phyloP scores from a whole-genome alignment of 2,329 filamentous ascomycete species.

The Cladobotryum mycophilum region DNA sequence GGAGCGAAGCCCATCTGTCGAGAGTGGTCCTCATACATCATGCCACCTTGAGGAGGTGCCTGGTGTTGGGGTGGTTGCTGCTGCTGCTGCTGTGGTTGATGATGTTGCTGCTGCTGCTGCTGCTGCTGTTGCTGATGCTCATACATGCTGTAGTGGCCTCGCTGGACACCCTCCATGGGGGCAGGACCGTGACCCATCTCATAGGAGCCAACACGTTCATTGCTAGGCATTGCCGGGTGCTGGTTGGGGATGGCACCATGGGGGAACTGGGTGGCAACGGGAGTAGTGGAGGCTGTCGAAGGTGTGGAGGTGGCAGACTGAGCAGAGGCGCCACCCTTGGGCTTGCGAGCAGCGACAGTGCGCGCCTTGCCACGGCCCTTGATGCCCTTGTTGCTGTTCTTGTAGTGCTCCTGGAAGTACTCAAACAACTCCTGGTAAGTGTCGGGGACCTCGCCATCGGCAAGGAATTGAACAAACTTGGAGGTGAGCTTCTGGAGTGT shows the following conservation, averaged over 20 bases:
- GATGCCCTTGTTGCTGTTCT: slow-evolving; percentile 97
- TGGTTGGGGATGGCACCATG: slow-evolving; percentile 23
- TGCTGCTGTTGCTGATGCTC: slow-evolving; percentile 33
- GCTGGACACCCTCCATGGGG: slow-evolving; percentile 22
- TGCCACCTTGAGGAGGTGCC: slow-evolving; percentile 22
- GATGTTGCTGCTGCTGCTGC: slow-evolving; percentile 29
- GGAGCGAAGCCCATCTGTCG: slow-evolving; percentile 37
- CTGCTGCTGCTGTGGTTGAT: slow-evolving; percentile 25
- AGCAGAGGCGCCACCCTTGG: slow-evolving; percentile 20
- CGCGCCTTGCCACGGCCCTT: slow-evolving; percentile 89
- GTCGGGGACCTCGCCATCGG: slow-evolving; percentile 50
- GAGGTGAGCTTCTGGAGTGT: slow-evolving; percentile 63
- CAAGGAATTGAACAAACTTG: slow-evolving; percentile 62
- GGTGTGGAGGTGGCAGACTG: slow-evolving; percentile 13
- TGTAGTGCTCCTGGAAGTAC: slow-evolving; percentile 85
- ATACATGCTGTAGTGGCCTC: slow-evolving; percentile 39
- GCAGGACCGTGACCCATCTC: slow-evolving; percentile 25
- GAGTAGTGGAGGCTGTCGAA: slow-evolving; percentile 11
- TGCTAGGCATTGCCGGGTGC: slow-evolving; percentile 24
- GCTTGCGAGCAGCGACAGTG: slow-evolving; percentile 44
- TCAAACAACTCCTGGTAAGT: slow-evolving; percentile 71
- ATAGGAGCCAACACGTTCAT: slow-evolving; percentile 26
- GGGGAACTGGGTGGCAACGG: slow-evolving; percentile 18
- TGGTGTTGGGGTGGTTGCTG: too few species aligned
- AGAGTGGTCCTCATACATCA: slow-evolving; percentile 39